A percentile compares a stretch with the other conserved stretches of the same genome.
Conservation (phyloP, 768 basidiomycete species). For the Roridomyces roridus region DNA sequence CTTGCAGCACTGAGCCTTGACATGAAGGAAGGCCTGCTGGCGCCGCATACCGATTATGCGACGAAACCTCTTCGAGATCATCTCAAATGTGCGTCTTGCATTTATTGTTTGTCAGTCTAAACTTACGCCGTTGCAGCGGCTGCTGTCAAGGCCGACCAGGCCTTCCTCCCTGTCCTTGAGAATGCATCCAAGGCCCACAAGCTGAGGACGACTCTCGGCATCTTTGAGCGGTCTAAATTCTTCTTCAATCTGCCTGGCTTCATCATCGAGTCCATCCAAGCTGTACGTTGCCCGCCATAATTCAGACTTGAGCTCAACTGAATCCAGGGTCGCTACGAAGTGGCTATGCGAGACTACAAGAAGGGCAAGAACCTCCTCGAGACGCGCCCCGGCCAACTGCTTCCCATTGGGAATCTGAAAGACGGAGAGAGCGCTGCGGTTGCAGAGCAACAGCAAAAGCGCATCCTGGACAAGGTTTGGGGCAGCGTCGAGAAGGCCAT, state of each 20-base stretch:
- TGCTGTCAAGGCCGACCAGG: conserved; percentile 92
- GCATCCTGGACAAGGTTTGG: conserved; percentile 97
- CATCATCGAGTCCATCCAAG: conserved; percentile 87
- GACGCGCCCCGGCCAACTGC: conserved; percentile 84
- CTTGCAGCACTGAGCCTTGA: conserved; percentile 81
- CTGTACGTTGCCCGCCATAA: conserved; percentile 53
- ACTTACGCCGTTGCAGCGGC: conserved; percentile 60
- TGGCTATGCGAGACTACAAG: conserved; percentile 94
- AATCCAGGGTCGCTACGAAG: conserved; percentile 78
- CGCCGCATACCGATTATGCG: conserved; percentile 78
- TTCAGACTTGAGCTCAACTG: conserved; percentile 45
- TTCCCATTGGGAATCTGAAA: conserved; percentile 70
- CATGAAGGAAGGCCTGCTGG: conserved; percentile 90
- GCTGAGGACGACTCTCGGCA: conserved; percentile 88
- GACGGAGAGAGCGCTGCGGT: conserved; percentile 55
- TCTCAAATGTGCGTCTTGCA: conserved; percentile 68
- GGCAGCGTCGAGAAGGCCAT: conserved; percentile 93
- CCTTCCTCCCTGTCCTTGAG: conserved; percentile 95
- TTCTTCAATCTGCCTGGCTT: conserved; percentile 97
- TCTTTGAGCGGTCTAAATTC: conserved; percentile 97
- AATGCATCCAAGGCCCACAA: conserved; percentile 95
- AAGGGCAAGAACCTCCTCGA: conserved; percentile 93
- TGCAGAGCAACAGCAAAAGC: conserved; percentile 81
- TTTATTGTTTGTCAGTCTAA: neutral
- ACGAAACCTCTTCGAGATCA: conserved; percentile 83